Evolutionary conservation across 371 early-diverging fungal genomes (phyloP), one percentile per base, ranked within the genome.

Genomic region (Mortierella sp.): DNA sequence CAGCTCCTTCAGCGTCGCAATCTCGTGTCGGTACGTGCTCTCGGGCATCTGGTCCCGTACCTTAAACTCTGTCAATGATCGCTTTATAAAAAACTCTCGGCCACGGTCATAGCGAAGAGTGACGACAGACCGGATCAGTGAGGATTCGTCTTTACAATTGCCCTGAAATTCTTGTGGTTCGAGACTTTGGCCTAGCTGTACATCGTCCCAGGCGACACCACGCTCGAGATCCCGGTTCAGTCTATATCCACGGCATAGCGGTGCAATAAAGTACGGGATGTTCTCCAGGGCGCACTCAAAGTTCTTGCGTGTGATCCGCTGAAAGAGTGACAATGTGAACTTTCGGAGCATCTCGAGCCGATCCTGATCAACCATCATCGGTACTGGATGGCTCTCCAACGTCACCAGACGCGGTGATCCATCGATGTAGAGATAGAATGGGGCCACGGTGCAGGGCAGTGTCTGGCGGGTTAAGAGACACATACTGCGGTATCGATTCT

Each of bases 161-260:
- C 70, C 56, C 3, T 66, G 26, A 32, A 66, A 54, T 0, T 62
- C 44, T 3, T 26, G 30, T 21, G 56, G 56, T 0, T 65, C 66
- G 6, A 43, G 5, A 12, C n/a, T 50, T 15, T 78, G 65, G 0
- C 69, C 70, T 8, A 60, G 61, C 0, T 54, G 26, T 1, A 90
- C 68, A 49, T 81, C 84, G 15, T 82, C 70, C 91, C 91, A 92
- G 32, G 91, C 89, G 39, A 93, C 81, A 0, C 68, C 42, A 9
- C 67, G 41, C 17, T 27, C 50, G 26, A 91, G 70, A 2, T 75
- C 42, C 14, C 72, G 49, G 28, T n/a, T 49, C 17, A 24, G 73
- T 41, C 30, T 50, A 47, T 51, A 63, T 32, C 60, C 73, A 17
- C 1, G 52, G 23, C 56, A 42, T 12, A 87, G 55, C 0, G 92